Evolutionary conservation across 768 basidiomycete genomes (phyloP).

Genomic region (Rhizopogon vesiculosus): DNA sequence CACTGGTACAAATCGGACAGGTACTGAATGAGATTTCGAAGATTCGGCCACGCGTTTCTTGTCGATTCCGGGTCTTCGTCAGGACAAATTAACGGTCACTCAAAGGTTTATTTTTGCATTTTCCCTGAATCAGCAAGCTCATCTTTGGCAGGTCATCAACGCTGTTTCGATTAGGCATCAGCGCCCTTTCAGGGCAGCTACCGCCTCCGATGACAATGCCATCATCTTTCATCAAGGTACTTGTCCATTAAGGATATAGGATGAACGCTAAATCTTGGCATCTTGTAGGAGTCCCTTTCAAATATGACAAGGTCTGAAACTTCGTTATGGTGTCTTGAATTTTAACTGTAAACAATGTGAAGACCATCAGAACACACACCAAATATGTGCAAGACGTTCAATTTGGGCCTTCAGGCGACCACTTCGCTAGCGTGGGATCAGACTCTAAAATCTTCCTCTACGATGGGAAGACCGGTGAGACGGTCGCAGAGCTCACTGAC

Average conservation of each 20-base stretch:
- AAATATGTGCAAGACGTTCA: slow-evolving; percentile 91
- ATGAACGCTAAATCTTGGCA: not conserved
- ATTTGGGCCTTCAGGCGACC: slow-evolving; percentile 75
- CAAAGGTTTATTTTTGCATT: slow-evolving; percentile 50
- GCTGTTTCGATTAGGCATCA: slow-evolving; percentile 85
- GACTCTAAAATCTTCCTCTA: slow-evolving; percentile 87
- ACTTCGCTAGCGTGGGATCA: slow-evolving; percentile 86
- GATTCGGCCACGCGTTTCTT: slow-evolving; percentile 82
- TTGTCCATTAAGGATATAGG: slow-evolving; percentile 2
- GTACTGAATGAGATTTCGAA: slow-evolving; percentile 21
- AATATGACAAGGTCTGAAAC: slow-evolving; percentile 67
- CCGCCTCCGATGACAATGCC: slow-evolving; percentile 77
- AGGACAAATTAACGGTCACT: slow-evolving; percentile 87
- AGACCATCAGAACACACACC: slow-evolving; percentile 85
- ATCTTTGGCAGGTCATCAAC: slow-evolving; percentile 60
- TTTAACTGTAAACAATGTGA: not conserved
- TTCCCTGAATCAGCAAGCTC: not conserved
- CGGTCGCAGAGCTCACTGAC: slow-evolving; percentile 61
- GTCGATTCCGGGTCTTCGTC: slow-evolving; percentile 79
- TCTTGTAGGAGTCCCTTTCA: slow-evolving; percentile 71
- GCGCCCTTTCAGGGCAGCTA: slow-evolving; percentile 87
- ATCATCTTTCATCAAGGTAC: slow-evolving; percentile 81
- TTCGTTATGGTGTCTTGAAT: not conserved
- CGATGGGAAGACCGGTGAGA: slow-evolving; percentile 86
- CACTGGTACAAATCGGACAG: not conserved